Evolutionary conservation across 2,329 filamentous ascomycete genomes (phyloP), one percentile per base, ranked within the genome.

Genomic region (Trichoderma gracile): DNA sequence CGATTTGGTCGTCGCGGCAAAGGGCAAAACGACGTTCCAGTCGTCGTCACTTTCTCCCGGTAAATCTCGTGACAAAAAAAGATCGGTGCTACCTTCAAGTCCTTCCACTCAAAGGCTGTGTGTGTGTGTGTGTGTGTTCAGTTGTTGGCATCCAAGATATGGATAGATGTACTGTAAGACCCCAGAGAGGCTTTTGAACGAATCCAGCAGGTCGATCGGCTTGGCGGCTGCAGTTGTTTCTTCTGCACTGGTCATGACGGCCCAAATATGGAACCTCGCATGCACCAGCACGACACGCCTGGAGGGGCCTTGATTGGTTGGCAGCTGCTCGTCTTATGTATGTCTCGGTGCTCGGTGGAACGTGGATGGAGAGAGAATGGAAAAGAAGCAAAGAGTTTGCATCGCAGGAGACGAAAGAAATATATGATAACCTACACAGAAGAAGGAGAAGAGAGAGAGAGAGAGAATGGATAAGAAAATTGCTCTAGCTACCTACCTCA

Each of bases 201-300:
- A 38, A 38, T 38, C 23, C 25, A 62, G 43, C 33, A 25, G 49
- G 50, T 46, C 21, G 12, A n/a, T 25, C 27, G n/a, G 30, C 30
- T 5, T 9, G 19, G 27, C 47, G 46, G 58, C 58, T 46, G 49
- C 58, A 54, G n/a, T n/a, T n/a, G n/a, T n/a, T n/a, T n/a, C 25
- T 3, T 3, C 3, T 30, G 33, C 33, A 45, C 40, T 33, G 49
- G 33, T 54, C 49, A 62, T 54, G 25, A 38, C 58, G 42, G 47
- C 58, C 49, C 58, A 61, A 61, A 38, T 25, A 62, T 54, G 49
- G 49, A 46, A 54, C 40, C 49, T 23, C 40, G 12, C 33, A 38
- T 38, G 33, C 33, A 38, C 33, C 33, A 38, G 33, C 33, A 38
- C 33, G 33, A 38, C 33, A 38, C 33, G 33, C 7, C 33, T 38